A percentile compares a stretch with the other conserved stretches of the same genome.
Conservation (phyloP, 768 basidiomycete species). For the Sarcomyxa edulis region DNA sequence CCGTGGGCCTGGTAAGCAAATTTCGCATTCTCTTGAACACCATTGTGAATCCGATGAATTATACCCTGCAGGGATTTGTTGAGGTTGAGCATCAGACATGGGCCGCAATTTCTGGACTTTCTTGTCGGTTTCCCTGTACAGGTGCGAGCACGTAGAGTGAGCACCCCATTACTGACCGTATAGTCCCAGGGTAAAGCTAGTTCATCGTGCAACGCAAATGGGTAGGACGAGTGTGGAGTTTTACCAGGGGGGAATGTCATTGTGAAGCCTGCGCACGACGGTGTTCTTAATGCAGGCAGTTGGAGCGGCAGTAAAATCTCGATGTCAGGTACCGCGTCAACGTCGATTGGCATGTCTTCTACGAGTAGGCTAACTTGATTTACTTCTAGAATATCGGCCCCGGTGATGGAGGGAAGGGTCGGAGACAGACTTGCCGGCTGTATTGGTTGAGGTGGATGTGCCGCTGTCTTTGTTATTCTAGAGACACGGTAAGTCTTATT, state of each 20-base stretch:
- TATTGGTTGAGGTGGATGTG: not conserved
- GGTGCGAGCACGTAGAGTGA: slow-evolving; percentile 9
- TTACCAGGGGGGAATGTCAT: slow-evolving; percentile 14
- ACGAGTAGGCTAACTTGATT: not conserved
- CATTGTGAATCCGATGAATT: slow-evolving; percentile 11
- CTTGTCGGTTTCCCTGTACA: too few relatives aligned
- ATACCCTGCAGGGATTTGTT: slow-evolving; percentile 10
- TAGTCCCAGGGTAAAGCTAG: slow-evolving; percentile 20
- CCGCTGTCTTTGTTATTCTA: too few relatives aligned
- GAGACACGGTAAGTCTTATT: not conserved
- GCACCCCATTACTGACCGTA: slow-evolving; percentile 6
- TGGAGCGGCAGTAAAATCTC: too few relatives aligned
- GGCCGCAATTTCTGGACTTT: too few relatives aligned
- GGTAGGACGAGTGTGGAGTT: slow-evolving; percentile 18
- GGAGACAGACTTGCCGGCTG: not conserved
- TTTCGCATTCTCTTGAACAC: slow-evolving; percentile 10
- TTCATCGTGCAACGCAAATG: slow-evolving; percentile 17
- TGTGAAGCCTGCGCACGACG: slow-evolving; percentile 12
- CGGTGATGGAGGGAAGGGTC: not conserved
- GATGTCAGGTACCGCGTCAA: too few relatives aligned
- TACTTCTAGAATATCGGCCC: not conserved
- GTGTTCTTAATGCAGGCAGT: too few relatives aligned
- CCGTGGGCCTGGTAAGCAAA: slow-evolving; percentile 9
- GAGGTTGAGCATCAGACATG: too few relatives aligned
- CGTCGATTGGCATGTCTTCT: too few relatives aligned